These are phyloP conservation scores for Fusarium cicatricum DNA, from an alignment of 2,329 filamentous ascomycete species.

Conservation along the genomic window DNA sequence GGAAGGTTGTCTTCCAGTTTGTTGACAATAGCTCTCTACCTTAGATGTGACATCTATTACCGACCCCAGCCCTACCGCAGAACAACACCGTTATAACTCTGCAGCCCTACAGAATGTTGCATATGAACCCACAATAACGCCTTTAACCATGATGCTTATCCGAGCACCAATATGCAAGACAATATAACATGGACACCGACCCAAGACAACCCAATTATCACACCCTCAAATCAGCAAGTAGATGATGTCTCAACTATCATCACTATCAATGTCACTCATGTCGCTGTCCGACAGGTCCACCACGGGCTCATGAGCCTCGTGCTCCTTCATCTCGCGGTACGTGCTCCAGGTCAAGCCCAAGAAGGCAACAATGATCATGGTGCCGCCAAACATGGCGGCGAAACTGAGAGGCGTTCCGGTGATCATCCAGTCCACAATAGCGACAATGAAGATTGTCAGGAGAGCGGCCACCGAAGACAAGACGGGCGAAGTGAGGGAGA, in stretches of 20 bases:
- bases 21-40: constrained; percentile 22
- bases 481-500: constrained; percentile 91
- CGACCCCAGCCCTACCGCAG: constrained; percentile 1
- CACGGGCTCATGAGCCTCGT: constrained; percentile 67
- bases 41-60: constrained; percentile 12
- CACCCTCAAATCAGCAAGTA: background rate
- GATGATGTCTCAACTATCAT: constrained; percentile 33
- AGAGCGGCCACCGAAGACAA: constrained; percentile 91
- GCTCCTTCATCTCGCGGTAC: constrained; percentile 91
- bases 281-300: constrained; percentile 58
- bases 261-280: constrained; percentile 52
- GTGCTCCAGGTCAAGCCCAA: constrained; percentile 89
- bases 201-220: constrained; percentile 6
- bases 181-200: constrained; percentile 9
- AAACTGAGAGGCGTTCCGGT: constrained; percentile 79
- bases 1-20: constrained; percentile 5
- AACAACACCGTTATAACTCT: background rate
- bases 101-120: constrained; percentile 2
- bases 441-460: constrained; percentile 96
- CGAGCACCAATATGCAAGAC: constrained; percentile 16
- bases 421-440: constrained; percentile 86
- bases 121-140: constrained; percentile 24
- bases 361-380: constrained; percentile 89
- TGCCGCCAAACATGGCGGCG: constrained; percentile 81
- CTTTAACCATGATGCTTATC: constrained; percentile 26